Percentiles rank a stretch among this genome's conserved stretches.
Conservation (phyloP, 805 yeast genomes). For the Monosporozyma yasuniensis region DNA sequence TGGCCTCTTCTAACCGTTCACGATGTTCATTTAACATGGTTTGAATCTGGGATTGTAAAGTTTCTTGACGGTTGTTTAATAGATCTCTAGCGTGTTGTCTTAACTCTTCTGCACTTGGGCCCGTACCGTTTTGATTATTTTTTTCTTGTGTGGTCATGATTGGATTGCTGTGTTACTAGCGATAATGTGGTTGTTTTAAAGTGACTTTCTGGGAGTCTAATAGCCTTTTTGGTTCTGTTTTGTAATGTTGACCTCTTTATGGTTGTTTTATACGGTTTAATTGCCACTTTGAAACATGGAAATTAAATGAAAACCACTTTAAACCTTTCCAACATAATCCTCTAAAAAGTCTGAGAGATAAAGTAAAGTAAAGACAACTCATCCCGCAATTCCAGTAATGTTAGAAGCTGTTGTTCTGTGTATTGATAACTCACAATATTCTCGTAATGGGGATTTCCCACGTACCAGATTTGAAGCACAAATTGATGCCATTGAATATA, state of each 20-base stretch:
- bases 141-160: not conserved
- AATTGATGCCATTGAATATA: conserved; percentile 75
- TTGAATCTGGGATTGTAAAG: not conserved
- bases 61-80: not conserved
- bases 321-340: not conserved
- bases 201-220: no score
- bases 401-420: conserved; percentile 94
- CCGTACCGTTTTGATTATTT: not conserved
- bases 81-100: not conserved
- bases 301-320: not conserved
- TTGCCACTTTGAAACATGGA: not conserved
- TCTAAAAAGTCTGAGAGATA: not conserved
- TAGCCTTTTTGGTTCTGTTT: not conserved
- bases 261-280: not conserved
- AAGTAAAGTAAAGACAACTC: not conserved
- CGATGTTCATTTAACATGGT: not conserved
- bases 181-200: not conserved
- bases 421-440: conserved; percentile 90
- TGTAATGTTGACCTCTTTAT: not conserved
- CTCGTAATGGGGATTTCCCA: conserved; percentile 90
- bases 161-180: no score
- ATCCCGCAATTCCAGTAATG: conserved; percentile 15
- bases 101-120: not conserved
- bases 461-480: conserved; percentile 89
- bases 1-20: not conserved